Conservation (phyloP, 257 asterid species). For the Nicotiana noctiflora region DNA sequence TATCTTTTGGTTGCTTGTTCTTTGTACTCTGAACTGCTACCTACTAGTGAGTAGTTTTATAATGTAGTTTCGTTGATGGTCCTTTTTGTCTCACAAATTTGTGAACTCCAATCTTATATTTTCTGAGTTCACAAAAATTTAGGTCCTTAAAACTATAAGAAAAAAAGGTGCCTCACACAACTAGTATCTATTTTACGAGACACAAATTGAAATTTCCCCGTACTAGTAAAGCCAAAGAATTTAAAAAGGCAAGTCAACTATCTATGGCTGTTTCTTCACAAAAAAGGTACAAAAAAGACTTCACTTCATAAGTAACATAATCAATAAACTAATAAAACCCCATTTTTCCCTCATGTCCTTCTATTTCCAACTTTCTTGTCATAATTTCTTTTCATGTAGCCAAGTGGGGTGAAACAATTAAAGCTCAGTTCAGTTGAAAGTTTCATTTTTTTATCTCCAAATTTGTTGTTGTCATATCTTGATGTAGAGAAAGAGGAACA, state of each 20-base stretch:
- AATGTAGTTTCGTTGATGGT: too few species aligned
- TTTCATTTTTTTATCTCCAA: background rate
- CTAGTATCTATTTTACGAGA: too few species aligned
- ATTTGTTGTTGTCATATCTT: background rate
- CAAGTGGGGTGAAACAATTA: background rate
- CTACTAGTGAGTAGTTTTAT: too few species aligned
- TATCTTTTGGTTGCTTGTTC: background rate
- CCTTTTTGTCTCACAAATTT: too few species aligned
- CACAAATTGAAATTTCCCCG: too few species aligned
- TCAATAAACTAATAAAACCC: conserved; percentile 3
- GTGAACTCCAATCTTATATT: too few species aligned
- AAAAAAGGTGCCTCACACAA: too few species aligned
- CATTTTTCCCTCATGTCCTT: background rate
- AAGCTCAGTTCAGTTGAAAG: background rate
- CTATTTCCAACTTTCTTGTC: background rate
- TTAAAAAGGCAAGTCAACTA: conserved; percentile 36
- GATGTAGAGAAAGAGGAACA: conserved; percentile 7
- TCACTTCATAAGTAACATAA: conserved; percentile 5
- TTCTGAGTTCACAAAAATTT: too few species aligned
- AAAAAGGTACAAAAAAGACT: conserved; percentile 18
- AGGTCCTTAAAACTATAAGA: too few species aligned
- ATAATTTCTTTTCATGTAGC: too few species aligned
- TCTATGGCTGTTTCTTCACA: conserved; percentile 9
- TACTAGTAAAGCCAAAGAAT: background rate
- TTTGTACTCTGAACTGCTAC: background rate